These are phyloP conservation scores for Zymoseptoria pseudotritici DNA, from an alignment of 2,329 filamentous ascomycete genomes.

Conservation along the genomic window DNA sequence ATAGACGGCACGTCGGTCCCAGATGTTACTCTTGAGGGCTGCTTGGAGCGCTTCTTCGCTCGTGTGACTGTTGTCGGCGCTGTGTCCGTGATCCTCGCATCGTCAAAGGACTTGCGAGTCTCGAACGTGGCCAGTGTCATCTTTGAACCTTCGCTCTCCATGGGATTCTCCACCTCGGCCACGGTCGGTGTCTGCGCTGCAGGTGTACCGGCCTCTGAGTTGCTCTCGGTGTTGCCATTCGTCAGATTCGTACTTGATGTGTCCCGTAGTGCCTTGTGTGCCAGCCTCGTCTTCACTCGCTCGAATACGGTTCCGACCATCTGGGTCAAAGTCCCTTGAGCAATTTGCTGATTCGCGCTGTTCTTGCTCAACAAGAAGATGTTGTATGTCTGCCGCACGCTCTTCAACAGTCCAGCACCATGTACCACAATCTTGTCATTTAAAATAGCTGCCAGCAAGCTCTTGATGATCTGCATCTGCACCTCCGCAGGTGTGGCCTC, in stretches of 20 bases:
- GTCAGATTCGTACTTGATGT: constrained; percentile 43
- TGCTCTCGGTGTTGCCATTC: constrained; percentile 24
- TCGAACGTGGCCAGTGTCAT: constrained; percentile 64
- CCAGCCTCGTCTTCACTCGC: constrained; percentile 75
- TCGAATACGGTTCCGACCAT: constrained; percentile 99
- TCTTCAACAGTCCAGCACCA: constrained; percentile 89
- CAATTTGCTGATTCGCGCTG: constrained; percentile 90
- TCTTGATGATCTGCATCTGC: constrained; percentile 97
- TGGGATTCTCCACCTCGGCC: constrained; percentile 34
- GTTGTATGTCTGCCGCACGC: constrained; percentile 96
- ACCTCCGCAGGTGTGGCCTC: constrained; percentile 88
- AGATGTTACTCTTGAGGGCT: constrained; percentile 35
- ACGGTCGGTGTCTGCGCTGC: constrained; percentile 21
- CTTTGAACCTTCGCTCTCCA: constrained; percentile 45
- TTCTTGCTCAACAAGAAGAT: constrained; percentile 94
- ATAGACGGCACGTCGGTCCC: constrained; percentile 36
- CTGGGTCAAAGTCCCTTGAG: constrained; percentile 91
- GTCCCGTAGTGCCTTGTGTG: constrained; percentile 74
- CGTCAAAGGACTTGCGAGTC: constrained; percentile 58
- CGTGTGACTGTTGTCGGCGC: constrained; percentile 60
- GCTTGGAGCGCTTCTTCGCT: constrained; percentile 36
- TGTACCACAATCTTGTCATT: constrained; percentile 99
- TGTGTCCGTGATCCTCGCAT: constrained; percentile 58
- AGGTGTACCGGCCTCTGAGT: constrained; percentile 20
- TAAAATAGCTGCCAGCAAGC: constrained; percentile 83